Conservation (phyloP, 2,329 filamentous ascomycete genomes). For the Fusarium ambrosium region DNA sequence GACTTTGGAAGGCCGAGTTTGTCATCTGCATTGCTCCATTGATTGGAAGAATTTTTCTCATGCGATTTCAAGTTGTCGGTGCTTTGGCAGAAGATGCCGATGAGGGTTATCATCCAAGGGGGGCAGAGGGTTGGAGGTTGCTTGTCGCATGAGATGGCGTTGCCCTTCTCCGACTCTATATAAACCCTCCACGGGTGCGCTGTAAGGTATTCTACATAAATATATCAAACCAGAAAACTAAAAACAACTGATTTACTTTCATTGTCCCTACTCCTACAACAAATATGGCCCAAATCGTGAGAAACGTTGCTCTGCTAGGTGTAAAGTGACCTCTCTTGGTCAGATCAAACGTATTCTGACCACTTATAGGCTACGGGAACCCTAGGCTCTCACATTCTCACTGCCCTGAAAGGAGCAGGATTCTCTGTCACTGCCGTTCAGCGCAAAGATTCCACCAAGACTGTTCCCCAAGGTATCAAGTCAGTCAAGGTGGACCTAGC, state of each 20-base stretch:
- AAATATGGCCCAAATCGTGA: neutral
- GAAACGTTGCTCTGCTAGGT: neutral
- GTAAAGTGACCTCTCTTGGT: neutral
- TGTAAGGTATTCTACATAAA: neutral
- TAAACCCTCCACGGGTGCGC: neutral
- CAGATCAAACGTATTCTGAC: neutral
- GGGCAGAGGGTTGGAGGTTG: neutral
- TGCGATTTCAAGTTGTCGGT: neutral
- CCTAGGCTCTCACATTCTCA: neutral
- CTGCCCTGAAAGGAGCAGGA: neutral
- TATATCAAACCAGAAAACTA: neutral
- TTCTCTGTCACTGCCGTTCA: neutral
- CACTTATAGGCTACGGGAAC: neutral
- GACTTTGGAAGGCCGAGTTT: neutral
- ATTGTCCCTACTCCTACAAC: neutral
- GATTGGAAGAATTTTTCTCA: neutral
- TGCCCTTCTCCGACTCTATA: neutral
- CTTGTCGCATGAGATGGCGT: neutral
- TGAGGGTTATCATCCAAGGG: no score
- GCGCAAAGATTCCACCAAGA: neutral
- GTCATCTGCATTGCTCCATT: neutral
- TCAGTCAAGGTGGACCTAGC: neutral
- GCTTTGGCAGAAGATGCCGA: neutral
- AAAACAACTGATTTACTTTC: neutral
- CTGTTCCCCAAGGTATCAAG: neutral